Percentiles rank a stretch among this genome's conserved stretches.
Conservation (phyloP, 1,284 basidiomycete species). For the Ganoderma lingzhi region DNA sequence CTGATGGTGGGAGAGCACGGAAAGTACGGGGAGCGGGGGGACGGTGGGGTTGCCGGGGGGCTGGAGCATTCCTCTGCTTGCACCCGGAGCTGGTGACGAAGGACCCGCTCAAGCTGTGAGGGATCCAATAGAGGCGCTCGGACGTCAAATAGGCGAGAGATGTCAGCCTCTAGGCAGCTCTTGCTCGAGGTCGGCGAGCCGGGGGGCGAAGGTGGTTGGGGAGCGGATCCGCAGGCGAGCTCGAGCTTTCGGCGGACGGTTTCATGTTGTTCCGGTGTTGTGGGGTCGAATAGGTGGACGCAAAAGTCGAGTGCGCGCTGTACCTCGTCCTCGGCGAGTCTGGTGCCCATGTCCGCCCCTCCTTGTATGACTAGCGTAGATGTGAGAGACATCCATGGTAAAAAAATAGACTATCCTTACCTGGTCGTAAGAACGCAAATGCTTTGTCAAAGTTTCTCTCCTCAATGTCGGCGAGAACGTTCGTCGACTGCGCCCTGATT, state of each 20-base stretch:
- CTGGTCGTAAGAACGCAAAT: slow-evolving; percentile 65
- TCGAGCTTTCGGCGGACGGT: slow-evolving; percentile 41
- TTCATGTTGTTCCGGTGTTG: slow-evolving; percentile 45
- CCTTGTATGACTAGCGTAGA: slow-evolving; percentile 71
- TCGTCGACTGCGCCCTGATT: slow-evolving; percentile 59
- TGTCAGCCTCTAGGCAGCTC: slow-evolving; percentile 8
- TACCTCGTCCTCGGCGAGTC: slow-evolving; percentile 73
- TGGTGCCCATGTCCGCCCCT: slow-evolving; percentile 73
- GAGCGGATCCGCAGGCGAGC: slow-evolving; percentile 14
- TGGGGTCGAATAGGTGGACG: slow-evolving; percentile 49
- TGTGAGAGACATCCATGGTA: background rate
- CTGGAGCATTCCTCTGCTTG: slow-evolving; percentile 12
- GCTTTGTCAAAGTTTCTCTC: slow-evolving; percentile 72
- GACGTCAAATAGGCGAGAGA: slow-evolving; percentile 39
- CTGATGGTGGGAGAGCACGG: slow-evolving; percentile 31
- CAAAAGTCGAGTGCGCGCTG: slow-evolving; percentile 57
- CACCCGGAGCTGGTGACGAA: slow-evolving; percentile 23
- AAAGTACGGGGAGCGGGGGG: slow-evolving; percentile 30
- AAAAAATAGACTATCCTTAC: slow-evolving; percentile 43
- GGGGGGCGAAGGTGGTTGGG: slow-evolving; percentile 3
- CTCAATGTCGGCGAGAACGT: slow-evolving; percentile 60
- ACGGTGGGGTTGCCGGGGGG: slow-evolving; percentile 2
- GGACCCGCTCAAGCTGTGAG: slow-evolving; percentile 24
- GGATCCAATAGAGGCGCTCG: slow-evolving; percentile 41
- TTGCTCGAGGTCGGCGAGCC: slow-evolving; percentile 15